Conservation (phyloP, 2,329 filamentous ascomycete species). For the Furcasterigmium furcatum region DNA sequence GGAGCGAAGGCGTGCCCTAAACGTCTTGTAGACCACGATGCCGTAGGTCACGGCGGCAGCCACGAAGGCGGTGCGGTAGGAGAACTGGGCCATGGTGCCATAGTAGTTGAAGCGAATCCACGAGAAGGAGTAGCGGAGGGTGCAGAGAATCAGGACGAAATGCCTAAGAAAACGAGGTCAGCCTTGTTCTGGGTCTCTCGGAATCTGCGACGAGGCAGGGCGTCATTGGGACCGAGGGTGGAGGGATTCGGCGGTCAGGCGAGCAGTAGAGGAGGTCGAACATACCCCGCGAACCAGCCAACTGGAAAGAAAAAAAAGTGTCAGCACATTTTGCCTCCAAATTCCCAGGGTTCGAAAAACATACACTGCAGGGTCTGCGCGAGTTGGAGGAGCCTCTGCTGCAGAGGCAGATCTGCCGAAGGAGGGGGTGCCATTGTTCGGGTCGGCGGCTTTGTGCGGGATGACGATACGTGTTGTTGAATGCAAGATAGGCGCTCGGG, state of each 20-base stretch:
- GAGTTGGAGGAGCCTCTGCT: conserved; percentile 71
- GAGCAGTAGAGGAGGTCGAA: conserved; percentile 23
- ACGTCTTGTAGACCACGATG: conserved; percentile 98
- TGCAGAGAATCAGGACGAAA: conserved; percentile 77
- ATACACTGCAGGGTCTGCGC: conserved; percentile 91
- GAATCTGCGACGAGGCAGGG: neutral
- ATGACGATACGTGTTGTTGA: neutral
- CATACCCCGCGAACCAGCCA: conserved; percentile 80
- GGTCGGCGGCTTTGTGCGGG: neutral
- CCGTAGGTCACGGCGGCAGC: conserved; percentile 91
- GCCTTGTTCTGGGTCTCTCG: too few relatives aligned
- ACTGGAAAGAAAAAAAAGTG: conserved; percentile 41
- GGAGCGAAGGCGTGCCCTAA: conserved; percentile 77
- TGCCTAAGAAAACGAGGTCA: conserved; percentile 54
- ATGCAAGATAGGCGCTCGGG: neutral
- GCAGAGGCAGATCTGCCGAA: conserved; percentile 63
- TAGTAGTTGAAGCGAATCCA: conserved; percentile 89
- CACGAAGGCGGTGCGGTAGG: conserved; percentile 87
- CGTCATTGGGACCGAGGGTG: too few relatives aligned
- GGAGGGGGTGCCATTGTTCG: conserved; percentile 59
- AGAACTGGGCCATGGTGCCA: conserved; percentile 71
- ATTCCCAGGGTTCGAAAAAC: conserved; percentile 25
- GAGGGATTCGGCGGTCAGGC: conserved; percentile 1
- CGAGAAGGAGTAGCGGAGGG: conserved; percentile 78
- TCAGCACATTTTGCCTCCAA: conserved; percentile 25